Conservation (phyloP, 345 rosid genomes). For the Corchorus capsularis region DNA sequence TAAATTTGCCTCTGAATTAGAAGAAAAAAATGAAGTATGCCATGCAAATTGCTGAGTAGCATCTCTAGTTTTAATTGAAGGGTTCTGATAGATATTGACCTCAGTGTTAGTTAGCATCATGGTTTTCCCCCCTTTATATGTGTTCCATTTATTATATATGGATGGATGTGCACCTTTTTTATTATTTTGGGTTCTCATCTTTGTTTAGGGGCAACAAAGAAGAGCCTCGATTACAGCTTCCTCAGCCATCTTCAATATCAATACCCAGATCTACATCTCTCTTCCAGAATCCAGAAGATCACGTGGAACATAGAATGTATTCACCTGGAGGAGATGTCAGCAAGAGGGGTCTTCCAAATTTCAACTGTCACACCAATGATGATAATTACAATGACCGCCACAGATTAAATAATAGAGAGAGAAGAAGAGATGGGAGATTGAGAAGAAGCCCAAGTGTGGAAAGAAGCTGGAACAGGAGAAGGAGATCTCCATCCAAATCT, state of each 20-base stretch:
- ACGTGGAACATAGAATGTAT: background rate
- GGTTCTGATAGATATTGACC: background rate
- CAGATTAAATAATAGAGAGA: background rate
- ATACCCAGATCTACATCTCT: slow-evolving; percentile 1
- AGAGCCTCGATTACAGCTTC: background rate
- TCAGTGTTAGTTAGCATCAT: background rate
- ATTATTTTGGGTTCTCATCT: background rate
- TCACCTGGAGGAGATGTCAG: background rate
- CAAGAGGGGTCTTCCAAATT: background rate
- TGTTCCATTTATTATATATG: background rate
- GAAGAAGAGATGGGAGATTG: background rate
- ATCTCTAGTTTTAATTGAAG: background rate
- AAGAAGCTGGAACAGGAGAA: slow-evolving; percentile 5
- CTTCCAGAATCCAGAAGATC: background rate
- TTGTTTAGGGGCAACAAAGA: background rate
- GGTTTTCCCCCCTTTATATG: background rate
- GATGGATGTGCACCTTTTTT: background rate
- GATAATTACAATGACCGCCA: background rate
- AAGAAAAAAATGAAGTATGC: background rate
- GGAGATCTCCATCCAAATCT: slow-evolving; percentile 5
- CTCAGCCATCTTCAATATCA: background rate
- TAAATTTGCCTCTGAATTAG: background rate
- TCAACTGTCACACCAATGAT: background rate
- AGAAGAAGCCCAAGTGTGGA: background rate
- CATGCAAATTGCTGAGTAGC: background rate